phyloP scores from a whole-genome alignment of 1,139 yeast genomes.

The Chernovozyma sophiae-reginae region DNA sequence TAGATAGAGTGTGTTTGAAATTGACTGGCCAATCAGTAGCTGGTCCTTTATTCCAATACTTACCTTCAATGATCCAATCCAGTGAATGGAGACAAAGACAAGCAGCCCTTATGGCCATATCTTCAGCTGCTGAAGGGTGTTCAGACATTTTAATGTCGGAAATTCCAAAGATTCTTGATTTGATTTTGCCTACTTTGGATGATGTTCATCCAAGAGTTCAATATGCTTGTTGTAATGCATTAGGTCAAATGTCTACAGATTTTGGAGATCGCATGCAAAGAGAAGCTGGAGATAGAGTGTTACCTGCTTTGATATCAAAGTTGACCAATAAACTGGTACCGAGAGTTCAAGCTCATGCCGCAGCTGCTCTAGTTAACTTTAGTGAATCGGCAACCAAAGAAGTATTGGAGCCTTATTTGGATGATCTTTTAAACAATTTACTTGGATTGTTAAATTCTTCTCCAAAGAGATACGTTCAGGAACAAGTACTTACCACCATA shows the following conservation, averaged over 20 bases:
- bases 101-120: conserved; percentile 94
- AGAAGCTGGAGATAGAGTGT: conserved; percentile 69
- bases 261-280: conserved; percentile 87
- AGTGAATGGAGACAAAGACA: conserved; percentile 90
- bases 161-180: conserved; percentile 73
- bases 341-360: conserved; percentile 96
- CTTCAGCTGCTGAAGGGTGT: conserved; percentile 97
- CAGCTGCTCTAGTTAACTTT: conserved; percentile 95
- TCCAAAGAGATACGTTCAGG: conserved; percentile 91
- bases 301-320: conserved; percentile 86
- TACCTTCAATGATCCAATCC: conserved; percentile 79
- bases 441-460: conserved; percentile 66
- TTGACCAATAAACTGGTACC: conserved; percentile 69
- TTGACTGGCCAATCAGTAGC: conserved; percentile 83
- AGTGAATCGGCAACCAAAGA: conserved; percentile 89
- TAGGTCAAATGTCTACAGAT: conserved; percentile 98
- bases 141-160: conserved; percentile 81
- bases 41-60: conserved; percentile 77
- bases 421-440: conserved; percentile 68
- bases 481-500: conserved; percentile 92
- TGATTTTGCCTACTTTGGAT: conserved; percentile 75
- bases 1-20: conserved; percentile 83
- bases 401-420: conserved; percentile 85
- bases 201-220: conserved; percentile 93
- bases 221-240: conserved; percentile 93